Conservation (phyloP, 208 protist genomes). For the Acanthamoeba rhysodes region DNA sequence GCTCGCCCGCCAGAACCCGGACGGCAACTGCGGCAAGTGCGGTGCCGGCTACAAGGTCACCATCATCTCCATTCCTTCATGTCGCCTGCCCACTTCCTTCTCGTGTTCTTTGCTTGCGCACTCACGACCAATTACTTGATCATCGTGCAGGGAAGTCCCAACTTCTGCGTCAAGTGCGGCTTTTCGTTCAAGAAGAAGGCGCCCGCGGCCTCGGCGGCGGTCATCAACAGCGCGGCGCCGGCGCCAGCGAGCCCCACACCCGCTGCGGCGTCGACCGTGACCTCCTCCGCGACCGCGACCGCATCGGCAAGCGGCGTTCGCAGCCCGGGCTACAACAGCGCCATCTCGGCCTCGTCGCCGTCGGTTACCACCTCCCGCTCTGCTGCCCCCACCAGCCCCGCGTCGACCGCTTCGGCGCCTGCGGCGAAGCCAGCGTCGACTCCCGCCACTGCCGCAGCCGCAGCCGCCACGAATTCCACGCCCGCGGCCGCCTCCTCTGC, state of each 20-base stretch:
- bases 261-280: neutral
- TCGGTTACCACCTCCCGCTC: too few relatives aligned
- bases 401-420: too few relatives aligned
- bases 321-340: too few relatives aligned
- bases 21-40: slow-evolving; percentile 41
- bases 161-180: slow-evolving; percentile 68
- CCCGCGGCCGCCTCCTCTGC: neutral
- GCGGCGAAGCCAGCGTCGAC: neutral
- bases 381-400: too few relatives aligned
- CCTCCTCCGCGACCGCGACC: neutral
- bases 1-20: slow-evolving; percentile 54
- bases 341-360: too few relatives aligned
- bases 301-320: neutral
- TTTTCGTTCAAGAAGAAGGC: slow-evolving; percentile 58
- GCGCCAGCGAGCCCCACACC: neutral
- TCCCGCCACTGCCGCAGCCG: neutral
- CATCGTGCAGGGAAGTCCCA: slow-evolving; percentile 28
- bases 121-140: neutral
- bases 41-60: slow-evolving; percentile 34
- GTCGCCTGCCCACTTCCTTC: neutral
- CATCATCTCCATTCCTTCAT: neutral
- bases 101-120: neutral
- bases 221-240: neutral
- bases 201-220: neutral
- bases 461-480: neutral